Evolutionary conservation across 2,329 filamentous ascomycete genomes (phyloP).

Genomic region (Chaetomium sp.): DNA sequence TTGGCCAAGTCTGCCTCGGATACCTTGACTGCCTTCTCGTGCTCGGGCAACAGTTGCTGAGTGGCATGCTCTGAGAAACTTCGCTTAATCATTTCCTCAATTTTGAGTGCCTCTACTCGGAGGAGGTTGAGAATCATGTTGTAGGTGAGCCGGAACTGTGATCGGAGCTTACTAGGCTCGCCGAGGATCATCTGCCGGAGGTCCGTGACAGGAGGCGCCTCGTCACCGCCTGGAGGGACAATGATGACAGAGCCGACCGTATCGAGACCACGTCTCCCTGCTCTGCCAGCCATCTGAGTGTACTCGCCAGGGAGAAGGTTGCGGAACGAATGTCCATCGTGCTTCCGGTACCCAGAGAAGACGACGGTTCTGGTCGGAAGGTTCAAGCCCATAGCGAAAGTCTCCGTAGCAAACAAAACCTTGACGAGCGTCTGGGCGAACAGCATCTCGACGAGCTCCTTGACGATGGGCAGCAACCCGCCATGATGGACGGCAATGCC

Average conservation of each 20-base stretch:
- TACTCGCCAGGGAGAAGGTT: conserved; percentile 94
- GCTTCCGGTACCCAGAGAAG: conserved; percentile 95
- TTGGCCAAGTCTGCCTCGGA: conserved; percentile 91
- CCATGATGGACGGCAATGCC: conserved; percentile 97
- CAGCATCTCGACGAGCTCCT: conserved; percentile 94
- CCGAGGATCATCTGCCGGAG: conserved; percentile 94
- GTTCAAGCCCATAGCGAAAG: conserved; percentile 97
- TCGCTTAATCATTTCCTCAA: conserved; percentile 99
- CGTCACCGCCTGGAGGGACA: conserved; percentile 78
- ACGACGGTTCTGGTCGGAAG: conserved; percentile 94
- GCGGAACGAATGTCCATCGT: conserved; percentile 88
- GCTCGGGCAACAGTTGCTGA: conserved; percentile 88
- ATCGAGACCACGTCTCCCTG: conserved; percentile 89
- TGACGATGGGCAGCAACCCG: conserved; percentile 91
- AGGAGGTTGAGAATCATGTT: conserved; percentile 99
- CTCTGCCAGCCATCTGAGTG: conserved; percentile 96
- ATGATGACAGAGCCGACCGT: conserved; percentile 93
- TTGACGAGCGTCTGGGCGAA: conserved; percentile 96
- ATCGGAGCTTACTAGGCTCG: conserved; percentile 90
- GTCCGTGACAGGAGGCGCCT: conserved; percentile 82
- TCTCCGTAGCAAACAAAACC: conserved; percentile 95
- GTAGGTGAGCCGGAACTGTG: conserved; percentile 95
- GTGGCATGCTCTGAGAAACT: conserved; percentile 99
- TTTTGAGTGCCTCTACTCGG: conserved; percentile 93
- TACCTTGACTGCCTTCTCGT: conserved; percentile 90